Evolutionary conservation across 2,329 filamentous ascomycete genomes (phyloP).

Genomic region (Fusarium penzigii): DNA sequence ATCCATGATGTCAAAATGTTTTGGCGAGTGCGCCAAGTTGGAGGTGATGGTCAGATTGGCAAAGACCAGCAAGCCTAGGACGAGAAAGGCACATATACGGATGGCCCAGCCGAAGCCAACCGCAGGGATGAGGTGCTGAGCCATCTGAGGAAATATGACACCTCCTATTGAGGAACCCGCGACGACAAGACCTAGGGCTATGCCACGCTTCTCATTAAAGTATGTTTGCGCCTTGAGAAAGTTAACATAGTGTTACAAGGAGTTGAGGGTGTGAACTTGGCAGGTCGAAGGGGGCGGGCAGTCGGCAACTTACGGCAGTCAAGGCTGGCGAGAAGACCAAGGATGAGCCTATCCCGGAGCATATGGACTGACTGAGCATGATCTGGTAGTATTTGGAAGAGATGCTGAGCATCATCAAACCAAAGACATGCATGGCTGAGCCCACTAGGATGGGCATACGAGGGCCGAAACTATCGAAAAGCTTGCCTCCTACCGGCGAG

Average conservation of each 20-base stretch:
- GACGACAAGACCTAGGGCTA: conserved; percentile 60
- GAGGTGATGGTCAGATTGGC: conserved; percentile 20
- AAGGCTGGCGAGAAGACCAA: conserved; percentile 16
- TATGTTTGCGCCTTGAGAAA: conserved; percentile 15
- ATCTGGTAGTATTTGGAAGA: conserved; percentile 34
- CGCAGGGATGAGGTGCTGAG: conserved; percentile 22
- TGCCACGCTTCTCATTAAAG: conserved; percentile 43
- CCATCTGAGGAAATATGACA: conserved; percentile 44
- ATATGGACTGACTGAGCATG: conserved; percentile 25
- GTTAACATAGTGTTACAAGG: not conserved
- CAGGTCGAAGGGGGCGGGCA: not conserved
- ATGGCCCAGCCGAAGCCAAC: conserved; percentile 49
- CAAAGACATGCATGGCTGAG: conserved; percentile 53
- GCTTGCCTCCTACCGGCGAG: conserved; percentile 25
- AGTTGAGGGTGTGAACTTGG: not conserved
- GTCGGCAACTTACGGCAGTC: conserved; percentile 11
- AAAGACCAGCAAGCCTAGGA: conserved; percentile 19
- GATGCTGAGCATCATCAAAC: conserved; percentile 59
- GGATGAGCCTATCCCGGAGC: conserved; percentile 17
- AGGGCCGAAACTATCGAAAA: conserved; percentile 62
- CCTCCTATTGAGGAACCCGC: conserved; percentile 58
- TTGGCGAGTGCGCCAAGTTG: conserved; percentile 12
- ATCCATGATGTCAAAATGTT: conserved; percentile 8
- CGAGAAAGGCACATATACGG: conserved; percentile 55
- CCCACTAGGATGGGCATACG: conserved; percentile 50